Evolutionary conservation across 192 early-diverging fungal species (phyloP), one percentile per base, ranked within the genome.

Genomic region (Backusella sp.): DNA sequence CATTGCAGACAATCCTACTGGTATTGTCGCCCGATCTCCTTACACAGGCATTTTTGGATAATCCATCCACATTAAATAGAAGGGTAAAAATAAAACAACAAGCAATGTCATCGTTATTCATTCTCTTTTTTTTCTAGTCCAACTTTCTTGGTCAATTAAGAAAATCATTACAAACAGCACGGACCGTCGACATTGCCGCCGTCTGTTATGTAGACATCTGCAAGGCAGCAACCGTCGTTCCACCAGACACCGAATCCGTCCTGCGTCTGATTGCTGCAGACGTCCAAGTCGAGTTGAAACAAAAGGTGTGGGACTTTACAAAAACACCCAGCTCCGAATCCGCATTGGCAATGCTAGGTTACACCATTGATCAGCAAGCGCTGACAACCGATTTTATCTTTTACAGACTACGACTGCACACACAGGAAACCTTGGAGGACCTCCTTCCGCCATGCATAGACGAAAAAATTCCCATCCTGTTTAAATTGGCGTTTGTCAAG

Each of bases 1-100:
- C 96, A 56, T 85, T 95, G 34, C 92, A 94, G 81, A 92, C 92
- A 0, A 88, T 95, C 85, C 85, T 98, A 6, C 78, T 97, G 21
- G 81, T 90, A 49, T 79, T 98, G 37, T 95, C 94, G 69, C 96
- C 96, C 0, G 95, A 97, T 70, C 84, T 92, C 73, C 80, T 86
- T 36, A 79, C 83, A 66, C 88, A 86, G 83, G 94, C 88, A 28
- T 88, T 83, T 76, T 89, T 85, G 81, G 78, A 75, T 39, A 76
- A 86, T 53, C 35, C 62, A 17, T 59, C 72, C 12, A 28, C 42
- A 3, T 59, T 62, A 12, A 37, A 94, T 95, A 74, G 88, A 85
- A 35, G 88, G 86, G 52, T 83, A 86, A 84, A 84, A 49, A 14
- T 0, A 15, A 44, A 44, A 41, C 39, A 41, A 41, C 7, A 3